These are phyloP conservation scores for Nymphaea thermarum DNA, from an alignment of 164 flowering plant species.

Conservation along the genomic window DNA sequence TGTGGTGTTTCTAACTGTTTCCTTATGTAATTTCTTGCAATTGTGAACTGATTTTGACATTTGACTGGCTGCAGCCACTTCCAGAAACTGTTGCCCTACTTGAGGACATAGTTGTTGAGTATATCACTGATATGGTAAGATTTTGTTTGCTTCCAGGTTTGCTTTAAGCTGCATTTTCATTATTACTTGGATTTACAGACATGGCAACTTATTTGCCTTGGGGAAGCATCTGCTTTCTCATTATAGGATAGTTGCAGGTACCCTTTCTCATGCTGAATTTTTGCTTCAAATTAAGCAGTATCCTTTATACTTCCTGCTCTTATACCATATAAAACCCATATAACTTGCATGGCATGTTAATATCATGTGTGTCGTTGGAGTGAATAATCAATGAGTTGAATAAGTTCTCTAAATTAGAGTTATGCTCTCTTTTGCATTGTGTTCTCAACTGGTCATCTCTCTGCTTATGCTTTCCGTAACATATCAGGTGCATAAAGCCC, in stretches of 20 bases:
- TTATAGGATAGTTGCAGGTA: neutral
- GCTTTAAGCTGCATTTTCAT: neutral
- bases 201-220: no score
- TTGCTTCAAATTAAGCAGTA: no score
- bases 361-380: neutral
- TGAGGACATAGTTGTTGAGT: conserved; percentile 94
- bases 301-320: no score
- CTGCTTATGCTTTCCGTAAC: neutral
- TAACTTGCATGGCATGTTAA: neutral
- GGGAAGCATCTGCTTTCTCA: neutral
- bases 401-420: neutral
- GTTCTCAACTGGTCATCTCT: neutral
- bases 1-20: neutral
- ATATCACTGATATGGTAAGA: conserved; percentile 78
- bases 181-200: no score
- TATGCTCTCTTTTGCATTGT: neutral
- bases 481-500: conserved; percentile 76
- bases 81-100: conserved; percentile 82
- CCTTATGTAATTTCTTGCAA: neutral
- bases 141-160: neutral
- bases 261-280: neutral
- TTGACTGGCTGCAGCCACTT: conserved; percentile 49
- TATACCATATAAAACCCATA: no score
- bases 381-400: neutral
- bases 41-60: neutral